phyloP scores from a whole-genome alignment of 225 moss, liverwort and hornwort genomes.

The Physcomitrellopsis africana region DNA sequence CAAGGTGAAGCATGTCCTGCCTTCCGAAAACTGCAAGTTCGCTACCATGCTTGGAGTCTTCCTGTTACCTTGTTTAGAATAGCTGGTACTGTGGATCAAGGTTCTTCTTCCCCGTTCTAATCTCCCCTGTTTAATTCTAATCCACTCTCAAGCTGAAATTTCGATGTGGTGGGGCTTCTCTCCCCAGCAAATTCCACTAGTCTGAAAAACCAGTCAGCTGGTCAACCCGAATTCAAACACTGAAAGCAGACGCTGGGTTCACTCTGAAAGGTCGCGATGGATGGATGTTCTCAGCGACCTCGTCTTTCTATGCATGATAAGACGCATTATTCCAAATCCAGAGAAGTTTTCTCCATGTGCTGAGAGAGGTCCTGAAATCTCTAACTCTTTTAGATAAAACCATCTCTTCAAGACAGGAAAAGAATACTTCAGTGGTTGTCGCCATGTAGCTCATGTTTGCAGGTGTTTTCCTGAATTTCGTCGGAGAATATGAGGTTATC shows the following conservation, averaged over 20 bases:
- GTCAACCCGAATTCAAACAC: not conserved
- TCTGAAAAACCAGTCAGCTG: not conserved
- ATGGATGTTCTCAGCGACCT: not conserved
- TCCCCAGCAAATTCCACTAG: not conserved
- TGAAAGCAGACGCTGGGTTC: not conserved
- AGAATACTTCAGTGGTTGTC: not conserved
- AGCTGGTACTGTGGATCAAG: too few relatives aligned
- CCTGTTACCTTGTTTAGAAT: too few relatives aligned
- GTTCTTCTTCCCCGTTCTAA: not conserved
- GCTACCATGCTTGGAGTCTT: constrained; percentile 5
- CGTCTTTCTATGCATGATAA: constrained; percentile 20
- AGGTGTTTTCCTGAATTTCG: too few relatives aligned
- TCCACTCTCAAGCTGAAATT: not conserved
- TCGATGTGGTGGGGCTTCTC: not conserved
- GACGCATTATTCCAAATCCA: constrained; percentile 44
- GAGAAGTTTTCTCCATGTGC: constrained; percentile 3
- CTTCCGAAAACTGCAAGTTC: not conserved
- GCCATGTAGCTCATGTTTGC: not conserved
- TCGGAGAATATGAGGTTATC: not conserved
- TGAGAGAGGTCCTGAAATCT: not conserved
- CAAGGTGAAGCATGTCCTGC: constrained; percentile 7
- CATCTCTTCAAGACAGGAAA: not conserved
- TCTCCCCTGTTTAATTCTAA: too few relatives aligned
- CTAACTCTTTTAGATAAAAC: not conserved
- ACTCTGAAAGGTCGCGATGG: constrained; percentile 20